These are phyloP conservation scores for Moniliella sp. DNA, from an alignment of 1,284 basidiomycete genomes.

Conservation along the genomic window DNA sequence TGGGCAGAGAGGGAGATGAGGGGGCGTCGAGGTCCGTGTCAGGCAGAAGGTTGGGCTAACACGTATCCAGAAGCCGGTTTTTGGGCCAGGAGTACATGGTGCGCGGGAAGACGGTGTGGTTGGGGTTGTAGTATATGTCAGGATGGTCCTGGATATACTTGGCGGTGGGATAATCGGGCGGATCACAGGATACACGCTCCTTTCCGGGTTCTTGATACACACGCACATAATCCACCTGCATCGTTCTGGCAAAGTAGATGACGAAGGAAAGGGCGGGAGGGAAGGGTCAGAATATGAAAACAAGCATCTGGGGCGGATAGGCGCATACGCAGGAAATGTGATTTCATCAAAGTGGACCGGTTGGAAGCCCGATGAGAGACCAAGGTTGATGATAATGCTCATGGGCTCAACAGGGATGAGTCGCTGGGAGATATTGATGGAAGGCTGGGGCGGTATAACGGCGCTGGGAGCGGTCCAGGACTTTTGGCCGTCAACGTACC, in stretches of 20 bases:
- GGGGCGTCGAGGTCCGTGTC: too few relatives aligned
- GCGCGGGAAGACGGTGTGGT: constrained; percentile 15
- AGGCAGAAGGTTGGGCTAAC: too few relatives aligned
- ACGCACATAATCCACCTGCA: constrained; percentile 15
- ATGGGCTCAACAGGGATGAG: constrained; percentile 27
- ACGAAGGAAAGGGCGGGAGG: too few relatives aligned
- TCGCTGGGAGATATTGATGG: constrained; percentile 15
- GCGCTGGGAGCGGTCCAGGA: constrained; percentile 19
- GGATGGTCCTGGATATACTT: constrained; percentile 20
- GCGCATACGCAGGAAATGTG: not conserved
- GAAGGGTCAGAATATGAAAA: too few relatives aligned
- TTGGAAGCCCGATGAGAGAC: constrained; percentile 19
- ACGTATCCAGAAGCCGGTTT: too few relatives aligned
- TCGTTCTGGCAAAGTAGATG: constrained; percentile 34
- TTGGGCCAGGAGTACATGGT: constrained; percentile 15
- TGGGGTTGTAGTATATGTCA: constrained; percentile 26
- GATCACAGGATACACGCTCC: constrained; percentile 13
- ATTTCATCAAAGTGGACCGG: constrained; percentile 15
- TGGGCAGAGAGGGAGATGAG: too few relatives aligned
- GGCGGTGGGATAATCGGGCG: constrained; percentile 19
- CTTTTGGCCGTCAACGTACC: constrained; percentile 25
- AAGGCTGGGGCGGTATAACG: constrained; percentile 6
- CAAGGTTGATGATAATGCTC: constrained; percentile 13
- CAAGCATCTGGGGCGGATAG: too few relatives aligned
- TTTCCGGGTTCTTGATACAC: constrained; percentile 23